Evolutionary conservation across 257 asterid genomes (phyloP).

Genomic region (Mitragyna speciosa): DNA sequence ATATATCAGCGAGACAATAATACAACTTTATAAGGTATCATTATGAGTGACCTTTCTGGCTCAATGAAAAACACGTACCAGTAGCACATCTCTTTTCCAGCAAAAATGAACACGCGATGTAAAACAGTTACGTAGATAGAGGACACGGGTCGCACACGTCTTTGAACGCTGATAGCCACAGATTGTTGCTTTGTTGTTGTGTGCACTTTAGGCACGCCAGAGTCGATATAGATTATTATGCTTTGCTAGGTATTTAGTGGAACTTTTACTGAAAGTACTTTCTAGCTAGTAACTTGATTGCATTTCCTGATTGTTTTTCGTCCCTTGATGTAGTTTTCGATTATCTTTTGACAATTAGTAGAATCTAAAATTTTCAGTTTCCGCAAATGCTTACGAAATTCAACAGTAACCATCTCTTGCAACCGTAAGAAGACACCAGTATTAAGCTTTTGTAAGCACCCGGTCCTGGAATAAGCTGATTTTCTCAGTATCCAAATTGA

Average conservation of each 20-base stretch:
- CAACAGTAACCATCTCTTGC: too few species aligned
- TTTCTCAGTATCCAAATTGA: background rate
- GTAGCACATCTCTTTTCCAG: too few species aligned
- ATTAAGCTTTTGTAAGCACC: background rate
- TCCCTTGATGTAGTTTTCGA: too few species aligned
- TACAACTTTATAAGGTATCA: background rate
- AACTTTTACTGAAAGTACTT: background rate
- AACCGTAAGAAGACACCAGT: background rate
- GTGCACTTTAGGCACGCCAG: background rate
- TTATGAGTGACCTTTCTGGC: background rate
- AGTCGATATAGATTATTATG: background rate
- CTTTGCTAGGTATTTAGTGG: background rate
- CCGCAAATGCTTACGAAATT: background rate
- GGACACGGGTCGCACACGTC: background rate
- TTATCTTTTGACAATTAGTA: background rate
- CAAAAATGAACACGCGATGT: background rate
- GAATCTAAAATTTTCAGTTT: background rate
- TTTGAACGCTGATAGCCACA: background rate
- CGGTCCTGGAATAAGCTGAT: background rate
- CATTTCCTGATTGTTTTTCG: background rate
- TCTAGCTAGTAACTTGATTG: background rate
- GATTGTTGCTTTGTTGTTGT: background rate
- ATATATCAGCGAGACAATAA: background rate
- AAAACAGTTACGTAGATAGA: background rate
- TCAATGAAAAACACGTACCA: background rate